Evolutionary conservation across 148 eudicot genomes (phyloP).

Genomic region (Arctostaphylos glauca): DNA sequence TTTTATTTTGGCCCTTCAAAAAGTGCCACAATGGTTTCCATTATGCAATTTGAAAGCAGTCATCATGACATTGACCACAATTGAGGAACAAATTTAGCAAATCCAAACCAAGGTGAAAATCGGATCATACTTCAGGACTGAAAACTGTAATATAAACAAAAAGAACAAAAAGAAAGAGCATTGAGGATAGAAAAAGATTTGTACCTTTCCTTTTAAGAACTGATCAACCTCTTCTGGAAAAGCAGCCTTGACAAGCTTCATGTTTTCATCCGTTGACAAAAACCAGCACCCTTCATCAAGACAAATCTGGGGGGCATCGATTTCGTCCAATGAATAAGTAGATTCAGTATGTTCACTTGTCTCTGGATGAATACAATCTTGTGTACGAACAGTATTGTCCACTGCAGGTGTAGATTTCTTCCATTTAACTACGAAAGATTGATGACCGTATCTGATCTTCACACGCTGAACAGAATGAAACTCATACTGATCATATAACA

Average conservation of each 20-base stretch:
- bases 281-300: slow-evolving; percentile 51
- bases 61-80: not conserved
- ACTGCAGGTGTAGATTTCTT: slow-evolving; percentile 40
- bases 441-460: slow-evolving; percentile 68
- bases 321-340: slow-evolving; percentile 48
- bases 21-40: not conserved
- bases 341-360: slow-evolving; percentile 30
- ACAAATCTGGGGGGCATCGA: slow-evolving; percentile 46
- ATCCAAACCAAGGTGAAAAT: not conserved
- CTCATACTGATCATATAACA: slow-evolving; percentile 67
- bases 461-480: slow-evolving; percentile 75
- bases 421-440: slow-evolving; percentile 70
- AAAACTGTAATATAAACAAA: too few species aligned
- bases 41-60: not conserved
- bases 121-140: not conserved
- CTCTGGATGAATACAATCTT: slow-evolving; percentile 35
- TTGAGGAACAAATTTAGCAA: not conserved
- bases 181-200: not conserved
- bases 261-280: slow-evolving; percentile 72
- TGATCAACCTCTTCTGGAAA: slow-evolving; percentile 58
- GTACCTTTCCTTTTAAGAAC: slow-evolving; percentile 66
- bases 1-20: not conserved
- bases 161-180: too few species aligned
- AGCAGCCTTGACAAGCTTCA: slow-evolving; percentile 70
- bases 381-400: slow-evolving; percentile 26